Conservation (phyloP, 805 yeast species). For the Clavispora vitiphila region DNA sequence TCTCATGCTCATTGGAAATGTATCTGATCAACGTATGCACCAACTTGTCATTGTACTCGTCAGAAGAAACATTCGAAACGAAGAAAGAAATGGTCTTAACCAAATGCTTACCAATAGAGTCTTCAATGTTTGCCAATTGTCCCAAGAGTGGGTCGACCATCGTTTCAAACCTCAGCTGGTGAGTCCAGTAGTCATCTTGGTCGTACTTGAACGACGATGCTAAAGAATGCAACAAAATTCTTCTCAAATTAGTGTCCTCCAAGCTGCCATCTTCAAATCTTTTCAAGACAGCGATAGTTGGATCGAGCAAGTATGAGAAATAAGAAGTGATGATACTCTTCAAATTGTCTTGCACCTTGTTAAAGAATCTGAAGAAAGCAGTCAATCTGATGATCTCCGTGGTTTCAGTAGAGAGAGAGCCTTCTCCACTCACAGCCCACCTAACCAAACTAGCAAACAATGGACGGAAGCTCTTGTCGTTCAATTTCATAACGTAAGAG, state of each 20-base stretch:
- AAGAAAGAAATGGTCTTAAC: slow-evolving; percentile 76
- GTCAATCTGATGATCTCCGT: slow-evolving; percentile 51
- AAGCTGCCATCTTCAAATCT: slow-evolving; percentile 42
- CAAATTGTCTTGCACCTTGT: slow-evolving; percentile 75
- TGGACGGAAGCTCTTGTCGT: slow-evolving; percentile 92
- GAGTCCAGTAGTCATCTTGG: slow-evolving; percentile 93
- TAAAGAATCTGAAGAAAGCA: slow-evolving; percentile 82
- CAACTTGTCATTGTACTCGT: slow-evolving; percentile 67
- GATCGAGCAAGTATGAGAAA: slow-evolving; percentile 78
- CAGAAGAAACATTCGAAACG: slow-evolving; percentile 62
- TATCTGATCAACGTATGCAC: slow-evolving; percentile 32
- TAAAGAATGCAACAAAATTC: slow-evolving; percentile 68
- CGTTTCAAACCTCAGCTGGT: slow-evolving; percentile 75
- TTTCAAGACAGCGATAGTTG: slow-evolving; percentile 53
- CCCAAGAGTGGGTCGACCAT: slow-evolving; percentile 57
- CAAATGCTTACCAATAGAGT: slow-evolving; percentile 69
- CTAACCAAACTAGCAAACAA: slow-evolving; percentile 77
- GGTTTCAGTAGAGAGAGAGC: slow-evolving; percentile 41
- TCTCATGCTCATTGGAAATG: slow-evolving; percentile 37
- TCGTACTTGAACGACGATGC: slow-evolving; percentile 82
- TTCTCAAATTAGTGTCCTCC: slow-evolving; percentile 51
- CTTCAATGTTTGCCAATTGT: slow-evolving; percentile 68
- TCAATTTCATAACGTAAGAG: slow-evolving; percentile 78
- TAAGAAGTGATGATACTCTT: slow-evolving; percentile 86
- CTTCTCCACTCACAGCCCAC: slow-evolving; percentile 91